Evolutionary conservation across 75 land plant species (phyloP).

Genomic region (Sequoia sempervirens): DNA sequence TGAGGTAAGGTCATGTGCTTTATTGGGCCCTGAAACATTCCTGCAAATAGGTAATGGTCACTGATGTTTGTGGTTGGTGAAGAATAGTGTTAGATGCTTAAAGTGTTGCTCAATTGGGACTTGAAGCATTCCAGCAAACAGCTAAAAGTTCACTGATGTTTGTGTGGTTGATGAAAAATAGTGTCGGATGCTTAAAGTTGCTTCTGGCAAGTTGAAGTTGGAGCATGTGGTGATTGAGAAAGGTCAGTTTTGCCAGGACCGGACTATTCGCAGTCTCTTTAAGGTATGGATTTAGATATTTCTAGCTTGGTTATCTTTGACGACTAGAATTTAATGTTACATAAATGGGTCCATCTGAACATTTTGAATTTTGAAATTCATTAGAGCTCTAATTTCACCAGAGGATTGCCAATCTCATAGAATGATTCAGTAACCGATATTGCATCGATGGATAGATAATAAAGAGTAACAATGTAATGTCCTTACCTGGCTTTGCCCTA

Average conservation of each 20-base stretch:
- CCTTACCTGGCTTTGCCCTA: too few relatives aligned
- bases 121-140: neutral
- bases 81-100: slow-evolving; percentile 35
- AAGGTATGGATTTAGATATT: slow-evolving; percentile 8
- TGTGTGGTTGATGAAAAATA: slow-evolving; percentile 16
- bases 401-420: neutral
- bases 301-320: neutral
- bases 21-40: neutral
- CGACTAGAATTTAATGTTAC: neutral
- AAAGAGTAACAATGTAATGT: too few relatives aligned
- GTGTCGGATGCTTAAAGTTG: slow-evolving; percentile 41
- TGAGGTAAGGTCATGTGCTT: slow-evolving; percentile 21
- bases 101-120: neutral
- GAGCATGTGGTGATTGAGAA: slow-evolving; percentile 47
- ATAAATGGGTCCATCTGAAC: neutral
- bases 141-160: neutral
- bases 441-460: neutral
- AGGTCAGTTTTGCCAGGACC: slow-evolving; percentile 49
- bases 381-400: neutral
- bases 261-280: slow-evolving; percentile 8
- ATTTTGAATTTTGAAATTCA: neutral
- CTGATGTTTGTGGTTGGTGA: neutral
- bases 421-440: neutral
- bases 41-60: neutral
- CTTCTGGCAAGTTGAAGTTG: slow-evolving; percentile 32